A percentile compares a stretch with the other conserved stretches of the same genome.
These are phyloP conservation scores for Pythium rishiriense DNA, from an alignment of 352 stramenopile species.

Conservation along the genomic window DNA sequence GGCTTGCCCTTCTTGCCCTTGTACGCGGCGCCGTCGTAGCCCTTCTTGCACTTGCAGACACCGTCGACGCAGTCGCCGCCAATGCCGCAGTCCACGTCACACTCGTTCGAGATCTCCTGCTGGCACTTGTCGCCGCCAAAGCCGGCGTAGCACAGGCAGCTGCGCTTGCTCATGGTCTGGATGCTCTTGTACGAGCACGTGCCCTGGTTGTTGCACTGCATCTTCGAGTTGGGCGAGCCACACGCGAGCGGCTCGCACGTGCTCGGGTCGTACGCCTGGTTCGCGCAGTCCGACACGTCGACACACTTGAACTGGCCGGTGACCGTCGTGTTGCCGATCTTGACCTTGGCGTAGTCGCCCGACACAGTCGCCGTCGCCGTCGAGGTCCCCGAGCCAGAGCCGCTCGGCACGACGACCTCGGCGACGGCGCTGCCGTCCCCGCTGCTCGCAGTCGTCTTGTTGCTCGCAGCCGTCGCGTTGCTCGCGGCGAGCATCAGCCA, in stretches of 20 bases:
- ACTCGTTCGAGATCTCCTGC: slow-evolving; percentile 41
- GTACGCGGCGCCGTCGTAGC: slow-evolving; percentile 45
- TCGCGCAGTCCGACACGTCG: slow-evolving; percentile 45
- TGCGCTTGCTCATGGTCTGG: slow-evolving; percentile 33
- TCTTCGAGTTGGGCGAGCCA: slow-evolving; percentile 27
- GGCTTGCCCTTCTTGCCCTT: slow-evolving; percentile 46
- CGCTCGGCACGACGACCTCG: slow-evolving; percentile 13
- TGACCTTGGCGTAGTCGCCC: slow-evolving; percentile 50
- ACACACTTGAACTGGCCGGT: slow-evolving; percentile 48
- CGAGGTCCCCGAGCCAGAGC: slow-evolving; percentile 1
- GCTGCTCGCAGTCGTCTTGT: not conserved
- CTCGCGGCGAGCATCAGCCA: slow-evolving; percentile 24
- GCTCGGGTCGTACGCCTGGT: slow-evolving; percentile 36
- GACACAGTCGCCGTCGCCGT: slow-evolving; percentile 27
- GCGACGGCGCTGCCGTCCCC: slow-evolving; percentile 9
- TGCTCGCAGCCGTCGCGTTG: not conserved
- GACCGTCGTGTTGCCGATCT: slow-evolving; percentile 51
- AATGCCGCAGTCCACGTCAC: slow-evolving; percentile 53
- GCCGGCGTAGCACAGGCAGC: slow-evolving; percentile 41
- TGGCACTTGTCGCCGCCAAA: slow-evolving; percentile 47
- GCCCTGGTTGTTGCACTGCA: slow-evolving; percentile 43
- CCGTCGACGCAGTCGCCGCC: slow-evolving; percentile 48
- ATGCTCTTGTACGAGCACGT: slow-evolving; percentile 44
- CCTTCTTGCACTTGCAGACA: slow-evolving; percentile 44
- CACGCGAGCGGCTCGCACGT: slow-evolving; percentile 39